Evolutionary conservation across 345 rosid genomes (phyloP).

Genomic region (Aegle marmelos): DNA sequence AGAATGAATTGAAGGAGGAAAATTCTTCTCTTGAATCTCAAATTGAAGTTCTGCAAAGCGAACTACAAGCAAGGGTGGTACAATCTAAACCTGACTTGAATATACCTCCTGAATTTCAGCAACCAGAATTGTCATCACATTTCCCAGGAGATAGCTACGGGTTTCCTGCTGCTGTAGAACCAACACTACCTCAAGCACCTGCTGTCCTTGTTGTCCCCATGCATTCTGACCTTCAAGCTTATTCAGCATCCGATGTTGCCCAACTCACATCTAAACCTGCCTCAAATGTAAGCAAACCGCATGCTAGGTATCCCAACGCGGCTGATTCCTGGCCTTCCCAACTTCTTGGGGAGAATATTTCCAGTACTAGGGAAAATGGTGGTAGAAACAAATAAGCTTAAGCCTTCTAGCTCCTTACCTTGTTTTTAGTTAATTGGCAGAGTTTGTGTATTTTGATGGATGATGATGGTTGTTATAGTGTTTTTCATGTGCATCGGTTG

Average conservation of each 20-base stretch:
- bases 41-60: constrained; percentile 49
- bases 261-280: constrained; percentile 15
- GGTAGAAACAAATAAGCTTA: constrained; percentile 24
- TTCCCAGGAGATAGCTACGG: constrained; percentile 26
- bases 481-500: neutral
- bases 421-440: neutral
- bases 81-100: constrained; percentile 61
- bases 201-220: constrained; percentile 72
- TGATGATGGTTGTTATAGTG: neutral
- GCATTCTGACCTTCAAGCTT: constrained; percentile 42
- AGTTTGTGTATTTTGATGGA: constrained; percentile 9
- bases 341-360: constrained; percentile 48
- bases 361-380: constrained; percentile 21
- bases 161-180: constrained; percentile 24
- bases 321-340: constrained; percentile 85
- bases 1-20: constrained; percentile 81
- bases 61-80: constrained; percentile 43
- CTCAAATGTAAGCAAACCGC: constrained; percentile 72
- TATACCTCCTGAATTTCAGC: constrained; percentile 41
- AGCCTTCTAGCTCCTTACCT: constrained; percentile 5
- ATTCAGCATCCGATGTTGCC: constrained; percentile 23
- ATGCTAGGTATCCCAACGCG: constrained; percentile 72
- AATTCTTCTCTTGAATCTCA: constrained; percentile 60
- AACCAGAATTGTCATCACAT: constrained; percentile 35
- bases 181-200: constrained; percentile 43